Conservation (phyloP, 345 rosid genomes). For the Boechera stricta region DNA sequence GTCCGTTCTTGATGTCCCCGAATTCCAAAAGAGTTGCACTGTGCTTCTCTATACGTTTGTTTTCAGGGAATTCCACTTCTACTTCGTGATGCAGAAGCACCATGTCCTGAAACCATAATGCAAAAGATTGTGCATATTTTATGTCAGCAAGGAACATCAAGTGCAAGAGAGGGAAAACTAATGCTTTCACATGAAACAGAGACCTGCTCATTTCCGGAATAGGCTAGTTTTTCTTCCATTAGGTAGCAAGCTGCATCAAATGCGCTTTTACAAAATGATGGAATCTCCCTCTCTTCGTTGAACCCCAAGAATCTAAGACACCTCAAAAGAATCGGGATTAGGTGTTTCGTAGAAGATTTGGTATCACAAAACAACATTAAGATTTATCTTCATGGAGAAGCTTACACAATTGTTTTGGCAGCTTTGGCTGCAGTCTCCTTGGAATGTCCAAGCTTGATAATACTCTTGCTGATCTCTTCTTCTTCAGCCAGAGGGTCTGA, state of each 20-base stretch:
- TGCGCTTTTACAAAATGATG: conserved; percentile 61
- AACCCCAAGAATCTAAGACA: conserved; percentile 74
- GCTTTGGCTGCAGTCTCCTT: conserved; percentile 62
- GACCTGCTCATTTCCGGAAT: conserved; percentile 81
- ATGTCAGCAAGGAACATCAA: conserved; percentile 26
- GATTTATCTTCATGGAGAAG: conserved; percentile 1
- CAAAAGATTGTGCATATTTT: conserved; percentile 1
- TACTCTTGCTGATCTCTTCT: conserved; percentile 61
- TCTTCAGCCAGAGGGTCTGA: conserved; percentile 51
- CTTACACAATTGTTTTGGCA: conserved; percentile 79
- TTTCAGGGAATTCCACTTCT: conserved; percentile 79
- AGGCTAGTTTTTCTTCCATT: conserved; percentile 88
- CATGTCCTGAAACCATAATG: conserved; percentile 73
- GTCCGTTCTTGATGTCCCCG: conserved; percentile 65
- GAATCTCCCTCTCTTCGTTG: conserved; percentile 64
- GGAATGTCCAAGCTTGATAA: conserved; percentile 66
- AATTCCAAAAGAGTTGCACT: conserved; percentile 79
- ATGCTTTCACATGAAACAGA: conserved; percentile 17
- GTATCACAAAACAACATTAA: conserved; percentile 14
- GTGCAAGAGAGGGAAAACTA: not conserved
- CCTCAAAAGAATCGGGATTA: conserved; percentile 8
- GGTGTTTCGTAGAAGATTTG: conserved; percentile 13
- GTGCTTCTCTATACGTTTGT: conserved; percentile 57
- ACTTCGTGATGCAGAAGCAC: conserved; percentile 90
- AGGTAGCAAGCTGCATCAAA: conserved; percentile 68